Base-by-base conservation (phyloP, 106 monocot species). In the Dioscorea alata region DNA sequence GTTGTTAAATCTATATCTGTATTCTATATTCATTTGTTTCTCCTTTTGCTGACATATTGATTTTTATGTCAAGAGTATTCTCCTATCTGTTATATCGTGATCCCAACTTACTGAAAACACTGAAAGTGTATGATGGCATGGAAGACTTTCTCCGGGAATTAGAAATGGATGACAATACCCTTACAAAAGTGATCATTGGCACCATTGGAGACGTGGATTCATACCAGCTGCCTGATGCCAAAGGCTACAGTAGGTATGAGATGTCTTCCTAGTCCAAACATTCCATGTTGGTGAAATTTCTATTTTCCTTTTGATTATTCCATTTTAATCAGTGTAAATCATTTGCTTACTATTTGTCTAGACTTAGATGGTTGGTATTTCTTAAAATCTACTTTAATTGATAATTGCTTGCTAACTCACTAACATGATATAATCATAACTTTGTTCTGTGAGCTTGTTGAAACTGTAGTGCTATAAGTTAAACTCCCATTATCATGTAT, bases 151-250 rank as follows among this genome's bases (percentile, higher is more conserved):
- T 99, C 24, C 84, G 92, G 68, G 83, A 93, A 67, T 76, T 93
- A 24, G 87, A 99, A 20, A 59, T 99, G 49, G 97, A 93, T 64
- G 69, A 91, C 67, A 93, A 93, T 81, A 59, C 80, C 71, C 90
- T 99, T 49, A 87, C 84, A 17, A 99, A 99, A 79, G 92, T 93
- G 23, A 99, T 99, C 67, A 99, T 99, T 63, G 93, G 93, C 57
- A 87, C 97, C 22, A 99, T 99, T 74, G 92, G 97, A 52, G 97
- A 99, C 67, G 90, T 99, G 0, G 97, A 99, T 85, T 5, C 90
- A 13, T 99, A 99, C 68, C 97, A 99, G 74, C 74, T 99, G 52
- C 97, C 97, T 33, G 97, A 99, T 87, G 93, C 97, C 42, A 99
- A 99, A 83, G 97, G 92, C 67, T 99, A 99, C 65, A 93, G 77